Evolutionary conservation across 1,284 basidiomycete species (phyloP).

Genomic region (Ganoderma boninense): DNA sequence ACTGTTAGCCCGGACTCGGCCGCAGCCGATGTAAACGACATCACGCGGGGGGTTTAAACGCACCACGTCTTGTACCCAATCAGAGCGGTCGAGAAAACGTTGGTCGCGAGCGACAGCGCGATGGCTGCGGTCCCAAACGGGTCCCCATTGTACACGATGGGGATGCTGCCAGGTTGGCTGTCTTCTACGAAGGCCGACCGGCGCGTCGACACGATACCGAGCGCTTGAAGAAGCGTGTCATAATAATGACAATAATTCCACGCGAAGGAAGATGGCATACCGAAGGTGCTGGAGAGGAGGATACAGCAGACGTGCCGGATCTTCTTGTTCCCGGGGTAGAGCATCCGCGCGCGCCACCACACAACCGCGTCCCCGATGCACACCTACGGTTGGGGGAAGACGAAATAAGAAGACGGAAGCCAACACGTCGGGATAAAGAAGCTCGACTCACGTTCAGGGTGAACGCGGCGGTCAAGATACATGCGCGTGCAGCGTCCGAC

Average conservation of each 20-base stretch:
- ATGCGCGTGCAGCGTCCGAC: background rate
- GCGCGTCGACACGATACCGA: conserved; percentile 2
- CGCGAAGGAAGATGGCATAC: background rate
- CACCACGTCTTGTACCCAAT: conserved; percentile 11
- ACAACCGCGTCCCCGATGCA: conserved; percentile 6
- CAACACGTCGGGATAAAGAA: too few species aligned
- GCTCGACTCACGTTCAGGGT: background rate
- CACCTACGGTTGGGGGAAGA: background rate
- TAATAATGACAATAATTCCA: too few species aligned
- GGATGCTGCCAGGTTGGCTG: background rate
- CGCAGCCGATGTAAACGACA: background rate
- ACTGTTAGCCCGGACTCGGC: too few species aligned
- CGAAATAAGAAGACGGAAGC: background rate
- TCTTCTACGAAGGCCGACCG: background rate
- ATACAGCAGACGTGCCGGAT: conserved; percentile 2
- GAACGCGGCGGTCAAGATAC: conserved; percentile 3
- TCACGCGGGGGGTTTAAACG: background rate
- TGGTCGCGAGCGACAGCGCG: conserved; percentile 2
- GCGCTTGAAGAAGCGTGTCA: background rate
- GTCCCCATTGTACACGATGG: conserved; percentile 1
- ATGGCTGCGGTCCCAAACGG: conserved; percentile 6
- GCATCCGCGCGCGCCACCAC: conserved; percentile 8
- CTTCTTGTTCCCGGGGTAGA: conserved; percentile 6
- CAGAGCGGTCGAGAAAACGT: conserved; percentile 1
- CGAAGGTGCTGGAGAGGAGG: conserved; percentile 3